Evolutionary conservation across 2,329 filamentous ascomycete species (phyloP).

Genomic region (Zasmidium citrigriseum): DNA sequence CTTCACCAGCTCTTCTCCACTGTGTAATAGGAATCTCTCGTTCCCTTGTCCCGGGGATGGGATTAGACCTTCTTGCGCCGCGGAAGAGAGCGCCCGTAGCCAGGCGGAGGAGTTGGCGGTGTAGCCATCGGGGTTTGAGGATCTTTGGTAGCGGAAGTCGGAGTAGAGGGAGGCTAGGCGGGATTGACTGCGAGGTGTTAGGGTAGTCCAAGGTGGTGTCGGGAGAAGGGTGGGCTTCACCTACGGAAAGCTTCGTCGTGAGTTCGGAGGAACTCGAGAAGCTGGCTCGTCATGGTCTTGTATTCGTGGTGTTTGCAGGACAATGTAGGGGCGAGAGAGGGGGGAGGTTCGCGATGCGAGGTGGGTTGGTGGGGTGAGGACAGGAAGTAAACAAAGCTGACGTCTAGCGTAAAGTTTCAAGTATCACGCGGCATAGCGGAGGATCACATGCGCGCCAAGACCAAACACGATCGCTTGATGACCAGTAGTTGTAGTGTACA

Average conservation of each 20-base stretch:
- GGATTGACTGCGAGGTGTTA: conserved; percentile 53
- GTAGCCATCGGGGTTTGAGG: conserved; percentile 83
- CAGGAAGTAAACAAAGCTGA: conserved; percentile 3
- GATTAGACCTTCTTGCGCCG: conserved; percentile 64
- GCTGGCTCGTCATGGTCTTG: conserved; percentile 38
- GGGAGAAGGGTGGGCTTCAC: conserved; percentile 33
- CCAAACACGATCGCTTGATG: neutral
- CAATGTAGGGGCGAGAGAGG: neutral
- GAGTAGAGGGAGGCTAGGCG: conserved; percentile 85
- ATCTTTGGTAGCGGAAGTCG: conserved; percentile 74
- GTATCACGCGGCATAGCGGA: neutral
- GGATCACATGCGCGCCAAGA: conserved; percentile 7
- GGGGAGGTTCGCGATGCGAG: neutral
- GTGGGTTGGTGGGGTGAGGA: neutral
- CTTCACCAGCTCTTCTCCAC: conserved; percentile 64
- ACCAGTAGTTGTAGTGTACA: neutral
- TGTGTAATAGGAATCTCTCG: conserved; percentile 54
- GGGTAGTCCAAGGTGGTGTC: conserved; percentile 6
- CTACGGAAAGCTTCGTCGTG: conserved; percentile 53
- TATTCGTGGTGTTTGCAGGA: neutral
- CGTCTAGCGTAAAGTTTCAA: neutral
- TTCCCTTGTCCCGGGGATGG: conserved; percentile 41
- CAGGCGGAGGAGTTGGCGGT: conserved; percentile 77
- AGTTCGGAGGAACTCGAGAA: conserved; percentile 61
- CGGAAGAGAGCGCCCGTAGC: conserved; percentile 71